phyloP scores from a whole-genome alignment of 2,329 filamentous ascomycete species.

The Fusarium hainanense region DNA sequence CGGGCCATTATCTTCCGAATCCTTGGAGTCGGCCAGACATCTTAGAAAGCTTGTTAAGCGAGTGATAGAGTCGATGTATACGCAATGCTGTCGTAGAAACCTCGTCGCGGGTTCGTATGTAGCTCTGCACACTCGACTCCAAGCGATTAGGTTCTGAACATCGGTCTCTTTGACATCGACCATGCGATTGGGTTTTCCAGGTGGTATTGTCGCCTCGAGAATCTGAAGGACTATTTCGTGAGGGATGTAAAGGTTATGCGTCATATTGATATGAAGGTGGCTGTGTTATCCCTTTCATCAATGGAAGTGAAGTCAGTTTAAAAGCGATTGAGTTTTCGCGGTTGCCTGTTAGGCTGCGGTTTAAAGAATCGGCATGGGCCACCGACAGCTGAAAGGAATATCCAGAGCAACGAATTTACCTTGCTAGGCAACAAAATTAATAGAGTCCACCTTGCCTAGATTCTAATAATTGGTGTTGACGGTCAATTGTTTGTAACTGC shows the following conservation, averaged over 20 bases:
- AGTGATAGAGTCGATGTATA: conserved; percentile 6
- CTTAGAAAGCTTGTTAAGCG: conserved; percentile 11
- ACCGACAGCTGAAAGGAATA: neutral
- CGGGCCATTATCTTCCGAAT: neutral
- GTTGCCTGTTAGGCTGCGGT: conserved; percentile 25
- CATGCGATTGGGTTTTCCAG: conserved; percentile 14
- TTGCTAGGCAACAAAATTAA: conserved; percentile 13
- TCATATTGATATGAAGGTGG: neutral
- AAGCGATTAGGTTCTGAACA: conserved; percentile 23
- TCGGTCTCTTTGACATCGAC: conserved; percentile 8
- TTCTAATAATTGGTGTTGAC: neutral
- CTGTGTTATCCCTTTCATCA: neutral
- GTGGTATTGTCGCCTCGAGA: conserved; percentile 13
- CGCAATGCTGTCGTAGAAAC: conserved; percentile 26
- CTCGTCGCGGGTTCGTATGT: conserved; percentile 13
- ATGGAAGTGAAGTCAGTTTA: neutral
- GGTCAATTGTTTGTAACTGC: neutral
- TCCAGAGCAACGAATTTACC: neutral
- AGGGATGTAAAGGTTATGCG: conserved; percentile 3
- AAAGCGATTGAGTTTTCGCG: neutral
- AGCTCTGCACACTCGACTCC: conserved; percentile 27
- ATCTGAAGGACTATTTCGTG: conserved; percentile 31
- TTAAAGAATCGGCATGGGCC: neutral
- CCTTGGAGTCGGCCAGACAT: neutral
- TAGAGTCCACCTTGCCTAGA: neutral